These are phyloP conservation scores for Leccinum subspadiceum DNA, from an alignment of 1,284 basidiomycete genomes.

Conservation along the genomic window DNA sequence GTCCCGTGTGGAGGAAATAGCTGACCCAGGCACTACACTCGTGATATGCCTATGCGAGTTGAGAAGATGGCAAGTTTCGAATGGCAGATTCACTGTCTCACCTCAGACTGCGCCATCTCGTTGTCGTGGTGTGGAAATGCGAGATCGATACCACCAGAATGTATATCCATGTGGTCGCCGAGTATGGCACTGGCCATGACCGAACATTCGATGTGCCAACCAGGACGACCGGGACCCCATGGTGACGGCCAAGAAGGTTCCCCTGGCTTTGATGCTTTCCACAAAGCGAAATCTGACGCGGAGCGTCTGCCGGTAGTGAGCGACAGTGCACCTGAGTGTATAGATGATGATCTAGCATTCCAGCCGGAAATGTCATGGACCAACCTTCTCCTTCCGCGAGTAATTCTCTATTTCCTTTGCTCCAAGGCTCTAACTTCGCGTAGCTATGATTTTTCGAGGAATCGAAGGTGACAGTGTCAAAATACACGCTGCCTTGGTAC, in stretches of 20 bases:
- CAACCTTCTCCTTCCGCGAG: conserved; percentile 92
- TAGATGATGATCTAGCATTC: conserved; percentile 4
- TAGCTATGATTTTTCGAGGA: conserved; percentile 73
- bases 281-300: conserved; percentile 91
- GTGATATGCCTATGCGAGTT: conserved; percentile 75
- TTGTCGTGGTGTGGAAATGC: conserved; percentile 99
- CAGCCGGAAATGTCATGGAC: conserved; percentile 5
- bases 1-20: conserved; percentile 98
- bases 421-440: conserved; percentile 96
- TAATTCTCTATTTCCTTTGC: conserved; percentile 88
- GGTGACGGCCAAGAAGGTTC: conserved; percentile 97
- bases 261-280: conserved; percentile 98
- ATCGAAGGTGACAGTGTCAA: conserved; percentile 91
- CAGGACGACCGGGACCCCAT: conserved; percentile 96
- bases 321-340: conserved; percentile 57
- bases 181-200: conserved; percentile 97
- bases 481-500: conserved; percentile 89
- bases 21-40: conserved; percentile 95
- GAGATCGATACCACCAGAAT: conserved; percentile 95
- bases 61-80: conserved; percentile 8
- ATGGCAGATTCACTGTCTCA: conserved; percentile 33
- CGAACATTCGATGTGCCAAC: conserved; percentile 99
- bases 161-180: conserved; percentile 95
- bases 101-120: conserved; percentile 97
- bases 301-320: conserved; percentile 60